Conservation (phyloP, 2,329 filamentous ascomycete genomes). For the Aspergillus hiratsukae region DNA sequence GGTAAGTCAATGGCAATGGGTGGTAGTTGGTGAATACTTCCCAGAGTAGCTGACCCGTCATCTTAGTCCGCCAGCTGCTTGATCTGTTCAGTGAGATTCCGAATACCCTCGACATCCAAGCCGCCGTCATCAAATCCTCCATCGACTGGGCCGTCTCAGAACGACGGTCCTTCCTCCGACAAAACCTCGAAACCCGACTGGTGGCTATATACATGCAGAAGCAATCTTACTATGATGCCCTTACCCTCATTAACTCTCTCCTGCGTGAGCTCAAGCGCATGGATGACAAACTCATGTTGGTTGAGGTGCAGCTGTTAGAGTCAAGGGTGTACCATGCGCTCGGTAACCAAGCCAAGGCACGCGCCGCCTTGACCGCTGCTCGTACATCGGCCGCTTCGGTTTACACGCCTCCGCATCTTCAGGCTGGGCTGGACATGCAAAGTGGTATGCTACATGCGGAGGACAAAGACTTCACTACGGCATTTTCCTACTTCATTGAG, state of each 20-base stretch:
- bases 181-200: conserved; percentile 95
- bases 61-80: conserved; percentile 84
- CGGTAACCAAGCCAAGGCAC: conserved; percentile 92
- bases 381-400: conserved; percentile 94
- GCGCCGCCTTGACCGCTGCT: conserved; percentile 88
- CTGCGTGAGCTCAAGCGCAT: conserved; percentile 95
- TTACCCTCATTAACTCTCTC: conserved; percentile 93
- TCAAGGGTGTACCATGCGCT: conserved; percentile 96
- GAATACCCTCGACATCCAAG: conserved; percentile 90
- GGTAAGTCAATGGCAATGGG: conserved; percentile 54
- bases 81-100: conserved; percentile 93
- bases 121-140: conserved; percentile 93
- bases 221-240: conserved; percentile 93
- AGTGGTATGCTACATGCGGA: conserved; percentile 98
- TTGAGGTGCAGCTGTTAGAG: conserved; percentile 96
- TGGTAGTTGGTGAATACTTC: neutral
- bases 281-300: conserved; percentile 95
- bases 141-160: conserved; percentile 98
- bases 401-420: conserved; percentile 90
- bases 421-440: conserved; percentile 98
- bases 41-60: conserved; percentile 1
- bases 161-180: conserved; percentile 90
- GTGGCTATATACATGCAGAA: conserved; percentile 95
- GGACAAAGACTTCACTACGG: conserved; percentile 98
- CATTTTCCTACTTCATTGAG: conserved; percentile 98